phyloP scores from a whole-genome alignment of 1,284 basidiomycete genomes.

The Boletus hoseneyae region DNA sequence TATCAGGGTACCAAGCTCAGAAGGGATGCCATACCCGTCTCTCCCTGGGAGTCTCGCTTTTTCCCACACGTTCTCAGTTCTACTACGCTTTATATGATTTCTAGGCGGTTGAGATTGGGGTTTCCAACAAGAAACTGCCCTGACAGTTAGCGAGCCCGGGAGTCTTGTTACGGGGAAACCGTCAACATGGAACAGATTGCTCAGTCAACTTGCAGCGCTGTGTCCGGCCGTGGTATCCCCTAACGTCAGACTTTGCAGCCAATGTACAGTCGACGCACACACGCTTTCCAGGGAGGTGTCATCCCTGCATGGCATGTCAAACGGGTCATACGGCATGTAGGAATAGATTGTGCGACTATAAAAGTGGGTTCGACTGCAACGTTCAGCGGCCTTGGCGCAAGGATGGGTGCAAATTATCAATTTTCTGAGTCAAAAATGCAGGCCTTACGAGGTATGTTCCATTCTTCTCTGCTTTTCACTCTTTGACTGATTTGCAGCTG shows the following conservation, averaged over 20 bases:
- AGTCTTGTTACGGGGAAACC: neutral
- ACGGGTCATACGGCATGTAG: conserved; percentile 1
- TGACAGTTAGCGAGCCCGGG: neutral
- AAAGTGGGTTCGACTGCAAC: neutral
- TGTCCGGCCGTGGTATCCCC: conserved; percentile 1
- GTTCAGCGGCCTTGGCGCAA: neutral
- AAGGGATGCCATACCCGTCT: neutral
- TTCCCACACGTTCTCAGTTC: neutral
- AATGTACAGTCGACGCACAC: neutral
- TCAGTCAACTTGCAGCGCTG: neutral
- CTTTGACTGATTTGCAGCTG: conserved; percentile 9
- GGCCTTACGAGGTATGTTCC: conserved; percentile 13
- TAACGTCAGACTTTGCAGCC: neutral
- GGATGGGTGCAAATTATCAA: conserved; percentile 9
- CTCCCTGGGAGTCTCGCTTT: neutral
- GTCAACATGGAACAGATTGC: neutral
- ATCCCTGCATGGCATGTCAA: neutral
- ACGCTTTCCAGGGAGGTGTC: neutral
- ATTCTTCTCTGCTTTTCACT: neutral
- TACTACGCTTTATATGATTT: neutral
- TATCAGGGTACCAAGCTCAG: neutral
- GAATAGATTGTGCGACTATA: conserved; percentile 8
- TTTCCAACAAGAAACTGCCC: neutral
- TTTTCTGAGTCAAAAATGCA: conserved; percentile 14
- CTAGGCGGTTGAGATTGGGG: neutral